These are phyloP conservation scores for Pythium sukuiense DNA, from an alignment of 352 stramenopile genomes.

Conservation along the genomic window DNA sequence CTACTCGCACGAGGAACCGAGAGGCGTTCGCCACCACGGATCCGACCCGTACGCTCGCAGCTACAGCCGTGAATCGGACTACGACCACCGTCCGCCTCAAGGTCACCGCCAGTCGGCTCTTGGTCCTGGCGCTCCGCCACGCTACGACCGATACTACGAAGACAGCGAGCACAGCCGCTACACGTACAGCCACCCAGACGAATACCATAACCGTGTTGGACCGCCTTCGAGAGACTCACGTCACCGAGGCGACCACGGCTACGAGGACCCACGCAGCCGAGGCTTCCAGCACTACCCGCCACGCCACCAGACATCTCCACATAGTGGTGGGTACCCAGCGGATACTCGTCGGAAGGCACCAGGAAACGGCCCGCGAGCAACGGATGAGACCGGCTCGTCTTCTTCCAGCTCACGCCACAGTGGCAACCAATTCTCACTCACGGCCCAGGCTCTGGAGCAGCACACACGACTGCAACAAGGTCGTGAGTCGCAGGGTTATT, in stretches of 20 bases:
- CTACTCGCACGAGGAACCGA: background rate
- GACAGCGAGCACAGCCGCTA: background rate
- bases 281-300: slow-evolving; percentile 4
- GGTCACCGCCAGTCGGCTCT: background rate
- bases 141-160: slow-evolving; percentile 5
- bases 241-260: slow-evolving; percentile 17
- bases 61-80: slow-evolving; percentile 15
- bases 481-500: background rate
- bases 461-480: slow-evolving; percentile 35
- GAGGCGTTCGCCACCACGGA: background rate
- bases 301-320: background rate
- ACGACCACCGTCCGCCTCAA: slow-evolving; percentile 8
- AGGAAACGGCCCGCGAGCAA: slow-evolving; percentile 1
- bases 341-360: background rate
- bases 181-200: background rate
- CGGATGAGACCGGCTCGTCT: slow-evolving; percentile 33
- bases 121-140: background rate
- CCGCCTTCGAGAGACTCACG: slow-evolving; percentile 2
- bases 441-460: slow-evolving; percentile 46
- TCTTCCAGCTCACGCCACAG: slow-evolving; percentile 21
- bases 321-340: background rate
- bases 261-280: slow-evolving; percentile 4
- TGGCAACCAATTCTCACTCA: slow-evolving; percentile 32
- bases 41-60: slow-evolving; percentile 17
- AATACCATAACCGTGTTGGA: slow-evolving; percentile 1